Evolutionary conservation across 75 land plant genomes (phyloP).

Genomic region (Picea glauca): DNA sequence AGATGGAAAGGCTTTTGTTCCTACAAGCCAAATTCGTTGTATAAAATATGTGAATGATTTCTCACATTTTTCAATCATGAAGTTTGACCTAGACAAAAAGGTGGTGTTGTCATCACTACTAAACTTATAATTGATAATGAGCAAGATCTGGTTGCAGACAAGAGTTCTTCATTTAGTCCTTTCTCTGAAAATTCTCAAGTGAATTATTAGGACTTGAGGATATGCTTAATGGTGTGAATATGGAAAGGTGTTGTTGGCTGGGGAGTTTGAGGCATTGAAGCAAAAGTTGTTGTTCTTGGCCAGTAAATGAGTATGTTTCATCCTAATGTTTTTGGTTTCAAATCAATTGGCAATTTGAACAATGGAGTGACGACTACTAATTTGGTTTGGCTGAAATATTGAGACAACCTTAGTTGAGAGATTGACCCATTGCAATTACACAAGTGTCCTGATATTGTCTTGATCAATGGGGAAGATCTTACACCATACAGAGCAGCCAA

Average conservation of each 20-base stretch:
- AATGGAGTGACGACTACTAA: slow-evolving; percentile 87
- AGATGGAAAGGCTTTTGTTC: too few species aligned
- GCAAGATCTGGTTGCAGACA: not conserved
- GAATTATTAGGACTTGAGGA: not conserved
- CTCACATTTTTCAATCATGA: too few species aligned
- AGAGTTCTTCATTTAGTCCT: not conserved
- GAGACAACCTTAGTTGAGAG: too few species aligned
- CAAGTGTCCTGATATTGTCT: too few species aligned
- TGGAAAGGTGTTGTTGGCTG: not conserved
- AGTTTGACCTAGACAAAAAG: too few species aligned
- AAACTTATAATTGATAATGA: not conserved
- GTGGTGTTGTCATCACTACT: not conserved
- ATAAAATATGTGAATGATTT: too few species aligned
- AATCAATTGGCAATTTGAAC: slow-evolving; percentile 60
- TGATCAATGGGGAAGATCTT: too few species aligned
- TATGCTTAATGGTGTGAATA: not conserved
- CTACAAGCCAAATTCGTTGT: too few species aligned
- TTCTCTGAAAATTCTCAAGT: not conserved
- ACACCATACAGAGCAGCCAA: too few species aligned
- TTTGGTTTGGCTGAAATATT: slow-evolving; percentile 29
- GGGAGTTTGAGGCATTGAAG: too few species aligned
- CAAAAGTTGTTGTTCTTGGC: too few species aligned
- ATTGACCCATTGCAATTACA: too few species aligned
- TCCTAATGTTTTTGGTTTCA: slow-evolving; percentile 88
- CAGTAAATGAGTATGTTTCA: slow-evolving; percentile 95